These are phyloP conservation scores for Galerina marginata DNA, from an alignment of 768 basidiomycete species.

Conservation along the genomic window DNA sequence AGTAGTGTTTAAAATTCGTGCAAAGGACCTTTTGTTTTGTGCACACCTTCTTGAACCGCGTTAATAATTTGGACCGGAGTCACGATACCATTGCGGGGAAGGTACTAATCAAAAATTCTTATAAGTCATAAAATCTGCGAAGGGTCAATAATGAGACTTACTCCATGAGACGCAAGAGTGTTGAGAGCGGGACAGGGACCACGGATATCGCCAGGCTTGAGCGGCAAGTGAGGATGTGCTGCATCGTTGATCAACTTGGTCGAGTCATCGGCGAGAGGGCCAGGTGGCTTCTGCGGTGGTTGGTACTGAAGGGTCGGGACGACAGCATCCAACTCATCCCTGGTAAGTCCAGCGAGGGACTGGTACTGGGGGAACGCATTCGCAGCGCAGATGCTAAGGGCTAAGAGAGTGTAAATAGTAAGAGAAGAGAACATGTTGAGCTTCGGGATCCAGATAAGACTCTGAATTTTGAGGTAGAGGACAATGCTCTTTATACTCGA, in stretches of 20 bases:
- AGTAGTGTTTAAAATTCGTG: conserved; percentile 6
- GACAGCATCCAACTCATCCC: conserved; percentile 23
- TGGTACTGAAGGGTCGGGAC: conserved; percentile 13
- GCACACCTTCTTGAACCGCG: conserved; percentile 22
- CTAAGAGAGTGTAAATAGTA: conserved; percentile 3
- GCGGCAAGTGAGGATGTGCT: conserved; percentile 23
- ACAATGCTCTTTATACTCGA: background rate
- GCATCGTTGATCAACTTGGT: background rate
- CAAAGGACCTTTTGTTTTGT: background rate
- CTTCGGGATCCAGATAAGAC: background rate
- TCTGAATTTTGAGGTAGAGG: background rate
- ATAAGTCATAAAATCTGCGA: background rate
- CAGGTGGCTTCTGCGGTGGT: conserved; percentile 14
- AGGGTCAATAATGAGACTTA: background rate
- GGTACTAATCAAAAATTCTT: conserved; percentile 5
- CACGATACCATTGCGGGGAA: conserved; percentile 17
- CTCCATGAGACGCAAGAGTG: conserved; percentile 27
- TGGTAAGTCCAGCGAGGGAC: conserved; percentile 30
- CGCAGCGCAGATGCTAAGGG: background rate
- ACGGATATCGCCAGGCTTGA: no score
- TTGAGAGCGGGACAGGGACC: conserved; percentile 20
- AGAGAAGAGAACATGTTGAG: conserved; percentile 6
- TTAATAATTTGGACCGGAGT: conserved; percentile 14
- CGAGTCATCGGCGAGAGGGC: conserved; percentile 20
- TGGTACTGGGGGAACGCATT: conserved; percentile 27